Percentiles rank a stretch among this genome's conserved stretches.
phyloP scores from a whole-genome alignment of 2,329 filamentous ascomycete species.

The Aureobasidium sp. region DNA sequence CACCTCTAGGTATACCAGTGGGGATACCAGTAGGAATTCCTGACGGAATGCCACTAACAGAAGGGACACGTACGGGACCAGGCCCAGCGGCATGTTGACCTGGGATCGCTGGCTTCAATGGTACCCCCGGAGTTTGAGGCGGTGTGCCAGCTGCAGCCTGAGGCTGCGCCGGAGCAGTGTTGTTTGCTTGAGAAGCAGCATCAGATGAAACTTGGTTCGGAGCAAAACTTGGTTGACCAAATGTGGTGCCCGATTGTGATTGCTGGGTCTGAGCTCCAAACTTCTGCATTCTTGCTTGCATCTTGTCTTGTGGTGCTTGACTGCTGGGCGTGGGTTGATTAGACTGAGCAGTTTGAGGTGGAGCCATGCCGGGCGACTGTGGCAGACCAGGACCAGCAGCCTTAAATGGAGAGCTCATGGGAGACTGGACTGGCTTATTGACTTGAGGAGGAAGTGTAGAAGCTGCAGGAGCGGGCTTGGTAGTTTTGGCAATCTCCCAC shows the following conservation, averaged over 20 bases:
- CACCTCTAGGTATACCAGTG: conserved; percentile 19
- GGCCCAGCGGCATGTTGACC: conserved; percentile 19
- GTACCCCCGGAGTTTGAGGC: not conserved
- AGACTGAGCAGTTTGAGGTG: conserved; percentile 5
- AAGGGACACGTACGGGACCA: conserved; percentile 18
- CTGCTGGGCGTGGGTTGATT: not conserved
- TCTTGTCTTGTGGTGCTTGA: conserved; percentile 20
- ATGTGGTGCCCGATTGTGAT: conserved; percentile 11
- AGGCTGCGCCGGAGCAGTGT: not conserved
- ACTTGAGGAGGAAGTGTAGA: conserved; percentile 17
- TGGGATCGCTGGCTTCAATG: conserved; percentile 15
- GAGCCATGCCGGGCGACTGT: conserved; percentile 5
- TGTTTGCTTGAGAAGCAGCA: conserved; percentile 16
- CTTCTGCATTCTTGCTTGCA: conserved; percentile 23
- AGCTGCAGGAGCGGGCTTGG: conserved; percentile 30
- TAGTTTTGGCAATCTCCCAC: conserved; percentile 70
- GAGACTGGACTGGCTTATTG: conserved; percentile 20
- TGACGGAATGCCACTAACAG: conserved; percentile 16
- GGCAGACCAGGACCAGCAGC: conserved; percentile 13
- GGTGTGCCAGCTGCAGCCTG: not conserved
- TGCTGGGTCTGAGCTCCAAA: conserved; percentile 20
- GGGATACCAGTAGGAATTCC: conserved; percentile 18
- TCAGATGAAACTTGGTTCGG: conserved; percentile 16
- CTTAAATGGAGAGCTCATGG: conserved; percentile 20
- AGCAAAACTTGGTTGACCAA: conserved; percentile 20